Evolutionary conservation across 495 filamentous ascomycete species (phyloP).

Genomic region (Hypoxylon lienhwacheense): DNA sequence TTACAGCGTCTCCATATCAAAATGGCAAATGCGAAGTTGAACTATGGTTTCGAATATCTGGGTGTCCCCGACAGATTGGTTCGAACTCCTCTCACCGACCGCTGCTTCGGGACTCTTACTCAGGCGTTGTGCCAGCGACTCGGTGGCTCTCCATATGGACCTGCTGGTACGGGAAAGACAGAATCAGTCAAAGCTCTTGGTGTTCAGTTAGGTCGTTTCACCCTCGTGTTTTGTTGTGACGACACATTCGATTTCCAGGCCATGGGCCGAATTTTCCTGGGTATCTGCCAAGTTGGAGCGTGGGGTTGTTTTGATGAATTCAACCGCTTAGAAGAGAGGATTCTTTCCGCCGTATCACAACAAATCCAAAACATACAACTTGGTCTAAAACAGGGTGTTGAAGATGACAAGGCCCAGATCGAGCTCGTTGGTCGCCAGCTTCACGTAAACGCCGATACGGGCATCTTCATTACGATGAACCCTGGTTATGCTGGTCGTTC

Average conservation of each 20-base stretch:
- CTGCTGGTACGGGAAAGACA: slow-evolving; percentile 98
- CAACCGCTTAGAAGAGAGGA: slow-evolving; percentile 95
- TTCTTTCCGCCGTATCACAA: slow-evolving; percentile 95
- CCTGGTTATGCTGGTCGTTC: slow-evolving; percentile 97
- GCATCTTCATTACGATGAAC: slow-evolving; percentile 99
- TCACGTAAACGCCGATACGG: slow-evolving; percentile 84
- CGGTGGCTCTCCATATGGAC: slow-evolving; percentile 95
- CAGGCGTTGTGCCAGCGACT: slow-evolving; percentile 93
- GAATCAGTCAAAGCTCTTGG: slow-evolving; percentile 98
- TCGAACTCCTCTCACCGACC: slow-evolving; percentile 91
- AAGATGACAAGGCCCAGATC: slow-evolving; percentile 80
- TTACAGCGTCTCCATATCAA: slow-evolving; percentile 83
- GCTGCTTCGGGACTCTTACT: slow-evolving; percentile 95
- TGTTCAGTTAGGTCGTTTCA: slow-evolving; percentile 94
- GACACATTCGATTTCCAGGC: slow-evolving; percentile 99
- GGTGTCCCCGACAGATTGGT: slow-evolving; percentile 95
- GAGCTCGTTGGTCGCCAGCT: slow-evolving; percentile 90
- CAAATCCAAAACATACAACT: slow-evolving; percentile 99
- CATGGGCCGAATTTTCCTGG: slow-evolving; percentile 98
- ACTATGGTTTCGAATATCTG: slow-evolving; percentile 97
- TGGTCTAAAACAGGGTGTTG: slow-evolving; percentile 77
- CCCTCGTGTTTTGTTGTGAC: slow-evolving; percentile 97
- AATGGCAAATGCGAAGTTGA: slow-evolving; percentile 95
- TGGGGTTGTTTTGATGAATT: slow-evolving; percentile 99
- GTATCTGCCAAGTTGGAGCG: slow-evolving; percentile 97